phyloP scores from a whole-genome alignment of 805 yeast genomes.

The Gaillardinia entomophila region DNA sequence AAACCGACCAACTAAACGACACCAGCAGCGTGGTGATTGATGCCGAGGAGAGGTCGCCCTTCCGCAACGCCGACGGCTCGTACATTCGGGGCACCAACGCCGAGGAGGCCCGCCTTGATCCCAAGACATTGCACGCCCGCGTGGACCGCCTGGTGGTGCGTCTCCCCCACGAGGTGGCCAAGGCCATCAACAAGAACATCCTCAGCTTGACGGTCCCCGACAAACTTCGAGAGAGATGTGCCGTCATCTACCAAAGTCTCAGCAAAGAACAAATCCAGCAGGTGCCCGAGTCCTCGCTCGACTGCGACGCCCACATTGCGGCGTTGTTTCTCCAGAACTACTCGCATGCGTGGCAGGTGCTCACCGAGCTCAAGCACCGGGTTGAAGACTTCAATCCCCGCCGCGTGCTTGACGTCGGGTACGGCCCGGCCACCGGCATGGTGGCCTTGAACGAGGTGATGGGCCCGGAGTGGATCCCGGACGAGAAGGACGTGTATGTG shows the following conservation, averaged over 20 bases:
- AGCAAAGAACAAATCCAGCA: constrained; percentile 50
- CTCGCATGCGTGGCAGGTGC: constrained; percentile 58
- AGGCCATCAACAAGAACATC: constrained; percentile 60
- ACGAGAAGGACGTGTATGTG: constrained; percentile 63
- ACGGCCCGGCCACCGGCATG: constrained; percentile 91
- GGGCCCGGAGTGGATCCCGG: constrained; percentile 59
- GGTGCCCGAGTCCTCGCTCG: constrained; percentile 36
- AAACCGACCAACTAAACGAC: constrained; percentile 4
- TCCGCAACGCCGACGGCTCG: constrained; percentile 34
- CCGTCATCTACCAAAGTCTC: constrained; percentile 47
- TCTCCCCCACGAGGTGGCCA: constrained; percentile 53
- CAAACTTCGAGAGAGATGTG: constrained; percentile 56
- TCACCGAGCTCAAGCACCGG: constrained; percentile 58
- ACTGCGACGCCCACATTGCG: constrained; percentile 77
- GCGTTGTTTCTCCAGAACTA: constrained; percentile 79
- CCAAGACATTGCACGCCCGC: constrained; percentile 52
- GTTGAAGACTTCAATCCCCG: constrained; percentile 53
- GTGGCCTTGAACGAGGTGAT: constrained; percentile 79
- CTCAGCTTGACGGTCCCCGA: constrained; percentile 57
- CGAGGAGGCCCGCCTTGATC: constrained; percentile 52
- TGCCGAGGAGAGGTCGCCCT: constrained; percentile 20
- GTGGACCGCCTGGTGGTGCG: constrained; percentile 45
- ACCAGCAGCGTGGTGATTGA: constrained; percentile 1
- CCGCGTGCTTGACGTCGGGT: constrained; percentile 71
- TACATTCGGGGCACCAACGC: constrained; percentile 38